A percentile compares a stretch with the other conserved stretches of the same genome.
These are phyloP conservation scores for Penicillium palitans DNA, from an alignment of 2,329 filamentous ascomycete species.

Conservation along the genomic window DNA sequence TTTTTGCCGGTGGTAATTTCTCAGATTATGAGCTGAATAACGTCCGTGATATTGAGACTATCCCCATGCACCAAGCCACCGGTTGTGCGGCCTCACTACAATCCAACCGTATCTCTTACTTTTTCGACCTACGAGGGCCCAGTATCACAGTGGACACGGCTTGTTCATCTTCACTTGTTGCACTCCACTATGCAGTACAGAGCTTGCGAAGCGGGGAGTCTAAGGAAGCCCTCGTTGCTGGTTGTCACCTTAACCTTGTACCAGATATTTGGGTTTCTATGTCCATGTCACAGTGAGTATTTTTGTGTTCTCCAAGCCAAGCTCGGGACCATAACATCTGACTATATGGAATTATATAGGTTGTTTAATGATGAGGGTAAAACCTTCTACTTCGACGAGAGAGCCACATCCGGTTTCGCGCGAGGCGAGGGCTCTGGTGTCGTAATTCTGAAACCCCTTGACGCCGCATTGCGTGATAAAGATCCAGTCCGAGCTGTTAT, in stretches of 20 bases:
- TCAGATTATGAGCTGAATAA: slow-evolving; percentile 28
- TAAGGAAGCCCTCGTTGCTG: slow-evolving; percentile 27
- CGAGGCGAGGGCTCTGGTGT: slow-evolving; percentile 39
- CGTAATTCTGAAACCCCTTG: slow-evolving; percentile 37
- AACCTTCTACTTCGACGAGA: slow-evolving; percentile 31
- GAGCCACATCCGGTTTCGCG: slow-evolving; percentile 32
- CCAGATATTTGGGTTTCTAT: slow-evolving; percentile 31
- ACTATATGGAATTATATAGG: slow-evolving; percentile 5
- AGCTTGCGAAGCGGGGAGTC: slow-evolving; percentile 28
- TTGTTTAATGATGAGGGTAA: slow-evolving; percentile 29
- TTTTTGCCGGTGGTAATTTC: slow-evolving; percentile 26
- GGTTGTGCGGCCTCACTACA: slow-evolving; percentile 25
- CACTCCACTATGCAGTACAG: slow-evolving; percentile 31
- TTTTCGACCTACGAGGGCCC: slow-evolving; percentile 32
- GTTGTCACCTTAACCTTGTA: slow-evolving; percentile 28
- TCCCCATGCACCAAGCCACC: slow-evolving; percentile 23
- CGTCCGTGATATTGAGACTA: slow-evolving; percentile 25
- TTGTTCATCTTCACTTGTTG: slow-evolving; percentile 31
- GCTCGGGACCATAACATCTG: neutral
- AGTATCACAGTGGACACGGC: slow-evolving; percentile 32
- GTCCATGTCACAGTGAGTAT: slow-evolving; percentile 28
- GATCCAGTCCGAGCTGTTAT: slow-evolving; percentile 41
- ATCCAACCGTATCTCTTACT: slow-evolving; percentile 33
- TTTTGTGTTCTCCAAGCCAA: neutral
- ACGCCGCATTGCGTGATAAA: slow-evolving; percentile 34